Conservation (phyloP, 2,329 filamentous ascomycete genomes). For the Aspergillus caelatus region DNA sequence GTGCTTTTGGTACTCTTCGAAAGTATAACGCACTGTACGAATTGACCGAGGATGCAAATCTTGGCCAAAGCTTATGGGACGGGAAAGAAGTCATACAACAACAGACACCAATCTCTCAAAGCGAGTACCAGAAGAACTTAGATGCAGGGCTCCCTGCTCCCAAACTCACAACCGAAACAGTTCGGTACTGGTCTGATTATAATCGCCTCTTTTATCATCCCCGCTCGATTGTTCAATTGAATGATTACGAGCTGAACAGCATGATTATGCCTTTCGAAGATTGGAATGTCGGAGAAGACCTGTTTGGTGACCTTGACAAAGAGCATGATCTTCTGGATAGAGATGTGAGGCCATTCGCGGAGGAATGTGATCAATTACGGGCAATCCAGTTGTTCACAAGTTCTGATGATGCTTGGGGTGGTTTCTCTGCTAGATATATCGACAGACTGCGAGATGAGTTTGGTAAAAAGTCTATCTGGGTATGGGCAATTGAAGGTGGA, state of each 20-base stretch:
- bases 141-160: slow-evolving; percentile 69
- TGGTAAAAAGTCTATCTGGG: slow-evolving; percentile 82
- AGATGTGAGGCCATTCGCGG: slow-evolving; percentile 84
- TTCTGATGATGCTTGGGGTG: slow-evolving; percentile 79
- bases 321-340: slow-evolving; percentile 87
- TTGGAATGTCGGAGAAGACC: slow-evolving; percentile 71
- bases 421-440: slow-evolving; percentile 72
- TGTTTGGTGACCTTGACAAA: slow-evolving; percentile 72
- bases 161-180: slow-evolving; percentile 66
- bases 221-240: slow-evolving; percentile 80
- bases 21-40: slow-evolving; percentile 91
- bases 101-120: slow-evolving; percentile 67
- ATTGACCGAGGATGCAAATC: slow-evolving; percentile 41
- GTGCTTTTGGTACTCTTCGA: slow-evolving; percentile 83
- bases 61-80: slow-evolving; percentile 55
- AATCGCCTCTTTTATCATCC: slow-evolving; percentile 92
- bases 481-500: slow-evolving; percentile 77
- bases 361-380: slow-evolving; percentile 92
- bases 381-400: slow-evolving; percentile 77
- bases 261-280: slow-evolving; percentile 79
- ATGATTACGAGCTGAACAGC: slow-evolving; percentile 83
- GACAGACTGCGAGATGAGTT: slow-evolving; percentile 86
- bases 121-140: slow-evolving; percentile 77
- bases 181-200: slow-evolving; percentile 98
- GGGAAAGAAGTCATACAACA: slow-evolving; percentile 69